A percentile compares a stretch with the other conserved stretches of the same genome.
Conservation (phyloP, 345 rosid genomes). For the Gossypioides kirkii region DNA sequence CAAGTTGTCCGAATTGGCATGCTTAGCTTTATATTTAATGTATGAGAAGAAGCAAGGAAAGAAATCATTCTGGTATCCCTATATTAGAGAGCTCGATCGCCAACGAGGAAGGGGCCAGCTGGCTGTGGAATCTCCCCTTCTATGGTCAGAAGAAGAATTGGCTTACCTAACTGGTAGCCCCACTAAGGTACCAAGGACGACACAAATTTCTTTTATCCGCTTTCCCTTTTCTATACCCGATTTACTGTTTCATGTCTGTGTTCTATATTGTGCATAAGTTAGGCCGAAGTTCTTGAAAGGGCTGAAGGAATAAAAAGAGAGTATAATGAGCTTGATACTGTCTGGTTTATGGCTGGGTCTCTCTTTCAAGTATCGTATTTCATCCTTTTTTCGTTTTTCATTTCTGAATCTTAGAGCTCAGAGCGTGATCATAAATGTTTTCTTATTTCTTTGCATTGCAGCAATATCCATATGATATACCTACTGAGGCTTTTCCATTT, state of each 20-base stretch:
- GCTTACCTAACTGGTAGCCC: constrained; percentile 91
- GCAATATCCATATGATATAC: constrained; percentile 98
- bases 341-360: constrained; percentile 99
- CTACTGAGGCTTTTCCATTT: constrained; percentile 88
- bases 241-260: constrained; percentile 13
- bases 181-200: constrained; percentile 53
- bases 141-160: constrained; percentile 86
- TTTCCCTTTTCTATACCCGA: not conserved
- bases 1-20: constrained; percentile 88
- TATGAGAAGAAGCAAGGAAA: constrained; percentile 98
- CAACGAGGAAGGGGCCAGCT: constrained; percentile 92
- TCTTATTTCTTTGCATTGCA: constrained; percentile 33
- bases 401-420: not conserved
- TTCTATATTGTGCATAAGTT: constrained; percentile 25
- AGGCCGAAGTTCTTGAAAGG: constrained; percentile 89
- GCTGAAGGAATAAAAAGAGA: constrained; percentile 90
- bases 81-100: constrained; percentile 93
- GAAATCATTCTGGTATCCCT: constrained; percentile 91
- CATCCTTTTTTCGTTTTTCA: constrained; percentile 3
- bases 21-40: constrained; percentile 91
- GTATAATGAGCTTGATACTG: constrained; percentile 90
- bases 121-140: constrained; percentile 90
- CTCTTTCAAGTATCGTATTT: constrained; percentile 69
- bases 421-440: not conserved
- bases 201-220: not conserved